phyloP scores from a whole-genome alignment of 1,284 basidiomycete species.

The Cystobasidium sp. region DNA sequence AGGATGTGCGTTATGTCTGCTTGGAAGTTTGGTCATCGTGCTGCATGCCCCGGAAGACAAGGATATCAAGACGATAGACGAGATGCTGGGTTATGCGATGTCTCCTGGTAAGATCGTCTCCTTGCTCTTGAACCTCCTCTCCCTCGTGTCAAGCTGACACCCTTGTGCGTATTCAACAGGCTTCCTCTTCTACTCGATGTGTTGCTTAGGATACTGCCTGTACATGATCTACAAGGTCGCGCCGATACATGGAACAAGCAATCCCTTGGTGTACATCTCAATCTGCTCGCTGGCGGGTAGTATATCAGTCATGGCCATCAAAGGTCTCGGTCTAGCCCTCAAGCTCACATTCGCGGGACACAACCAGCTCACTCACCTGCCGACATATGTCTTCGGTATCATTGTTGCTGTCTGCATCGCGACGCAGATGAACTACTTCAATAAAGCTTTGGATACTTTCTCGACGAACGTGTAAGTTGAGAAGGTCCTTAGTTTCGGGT shows the following conservation, averaged over 20 bases:
- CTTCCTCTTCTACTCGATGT: conserved; percentile 85
- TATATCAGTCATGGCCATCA: conserved; percentile 89
- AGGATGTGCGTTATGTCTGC: conserved; percentile 87
- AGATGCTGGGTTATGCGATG: conserved; percentile 85
- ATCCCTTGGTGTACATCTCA: conserved; percentile 89
- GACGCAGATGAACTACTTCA: conserved; percentile 85
- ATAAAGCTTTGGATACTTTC: conserved; percentile 96
- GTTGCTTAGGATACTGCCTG: conserved; percentile 77
- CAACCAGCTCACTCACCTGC: conserved; percentile 93
- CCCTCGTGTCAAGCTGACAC: background rate
- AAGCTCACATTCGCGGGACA: conserved; percentile 92
- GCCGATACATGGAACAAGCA: conserved; percentile 84
- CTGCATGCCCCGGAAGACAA: conserved; percentile 97
- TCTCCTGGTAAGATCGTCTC: conserved; percentile 71
- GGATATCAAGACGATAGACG: conserved; percentile 89
- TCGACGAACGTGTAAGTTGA: conserved; percentile 90
- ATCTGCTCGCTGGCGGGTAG: conserved; percentile 90
- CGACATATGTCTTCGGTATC: conserved; percentile 91
- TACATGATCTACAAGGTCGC: conserved; percentile 86
- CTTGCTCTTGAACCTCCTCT: background rate
- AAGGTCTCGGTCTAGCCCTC: conserved; percentile 94
- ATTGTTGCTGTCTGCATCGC: conserved; percentile 85
- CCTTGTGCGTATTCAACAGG: conserved; percentile 61
- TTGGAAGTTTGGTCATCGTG: conserved; percentile 91
- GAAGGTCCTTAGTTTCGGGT: background rate